phyloP scores from a whole-genome alignment of 2,329 filamentous ascomycete species.

The Sporothrix schenckii region DNA sequence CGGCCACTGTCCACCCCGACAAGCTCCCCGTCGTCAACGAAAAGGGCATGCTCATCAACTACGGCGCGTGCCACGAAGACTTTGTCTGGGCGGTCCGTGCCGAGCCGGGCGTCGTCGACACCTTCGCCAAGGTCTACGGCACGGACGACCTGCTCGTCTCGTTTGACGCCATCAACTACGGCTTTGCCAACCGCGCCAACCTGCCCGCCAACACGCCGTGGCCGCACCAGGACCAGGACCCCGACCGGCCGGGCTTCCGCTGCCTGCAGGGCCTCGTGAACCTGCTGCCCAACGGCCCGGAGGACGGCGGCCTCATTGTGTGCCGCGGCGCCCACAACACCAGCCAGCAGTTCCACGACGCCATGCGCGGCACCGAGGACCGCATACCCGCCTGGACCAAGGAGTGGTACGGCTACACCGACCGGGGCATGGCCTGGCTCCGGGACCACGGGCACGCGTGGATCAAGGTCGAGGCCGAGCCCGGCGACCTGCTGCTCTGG shows the following conservation, averaged over 20 bases:
- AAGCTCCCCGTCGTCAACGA: constrained; percentile 46
- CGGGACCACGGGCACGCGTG: constrained; percentile 39
- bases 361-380: constrained; percentile 41
- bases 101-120: constrained; percentile 51
- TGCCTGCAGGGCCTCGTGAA: constrained; percentile 54
- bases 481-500: constrained; percentile 50
- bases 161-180: constrained; percentile 53
- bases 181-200: constrained; percentile 48
- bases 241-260: constrained; percentile 50
- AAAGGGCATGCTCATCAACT: constrained; percentile 54
- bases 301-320: constrained; percentile 45
- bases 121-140: constrained; percentile 52
- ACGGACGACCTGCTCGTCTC: constrained; percentile 54
- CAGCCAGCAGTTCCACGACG: constrained; percentile 45
- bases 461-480: constrained; percentile 45
- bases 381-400: constrained; percentile 44
- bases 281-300: constrained; percentile 44
- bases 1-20: constrained; percentile 33
- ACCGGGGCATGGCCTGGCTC: constrained; percentile 46
- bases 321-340: constrained; percentile 40
- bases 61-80: constrained; percentile 53
- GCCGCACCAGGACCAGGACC: constrained; percentile 53
- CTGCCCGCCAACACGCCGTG: constrained; percentile 47
- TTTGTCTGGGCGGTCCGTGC: constrained; percentile 54
- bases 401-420: constrained; percentile 45